Conservation (phyloP, 177 flowering plant genomes). For the Tripterygium wilfordii region DNA sequence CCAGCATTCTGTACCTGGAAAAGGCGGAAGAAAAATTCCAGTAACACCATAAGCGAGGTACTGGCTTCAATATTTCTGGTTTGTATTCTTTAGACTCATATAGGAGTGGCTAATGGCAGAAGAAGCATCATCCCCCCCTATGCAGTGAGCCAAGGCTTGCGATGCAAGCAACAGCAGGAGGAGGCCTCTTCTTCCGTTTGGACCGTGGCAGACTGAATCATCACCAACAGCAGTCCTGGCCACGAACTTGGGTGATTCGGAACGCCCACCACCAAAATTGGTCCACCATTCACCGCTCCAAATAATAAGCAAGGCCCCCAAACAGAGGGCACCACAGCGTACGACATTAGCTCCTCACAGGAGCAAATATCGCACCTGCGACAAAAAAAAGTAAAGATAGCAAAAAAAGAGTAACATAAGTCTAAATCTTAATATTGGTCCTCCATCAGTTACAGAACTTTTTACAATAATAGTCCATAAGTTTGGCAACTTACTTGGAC, state of each 20-base stretch:
- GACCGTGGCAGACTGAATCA: slow-evolving; percentile 74
- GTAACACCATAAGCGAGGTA: slow-evolving; percentile 36
- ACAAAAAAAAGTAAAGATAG: slow-evolving; percentile 60
- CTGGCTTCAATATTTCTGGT: slow-evolving; percentile 25
- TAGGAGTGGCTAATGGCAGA: slow-evolving; percentile 36
- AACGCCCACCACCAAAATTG: slow-evolving; percentile 62
- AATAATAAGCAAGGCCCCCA: slow-evolving; percentile 53
- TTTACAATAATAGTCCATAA: slow-evolving; percentile 15
- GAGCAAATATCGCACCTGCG: slow-evolving; percentile 99
- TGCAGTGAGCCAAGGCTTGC: slow-evolving; percentile 51
- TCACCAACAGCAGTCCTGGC: slow-evolving; percentile 65
- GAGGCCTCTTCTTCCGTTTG: slow-evolving; percentile 59
- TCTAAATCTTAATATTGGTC: slow-evolving; percentile 35
- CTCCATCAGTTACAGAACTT: slow-evolving; percentile 35
- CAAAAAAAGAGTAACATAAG: slow-evolving; percentile 52
- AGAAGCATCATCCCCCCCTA: slow-evolving; percentile 61
- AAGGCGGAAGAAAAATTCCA: slow-evolving; percentile 41
- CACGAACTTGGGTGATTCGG: slow-evolving; percentile 61
- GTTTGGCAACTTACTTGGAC: slow-evolving; percentile 19
- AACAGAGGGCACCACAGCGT: slow-evolving; percentile 74
- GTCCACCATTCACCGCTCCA: slow-evolving; percentile 68
- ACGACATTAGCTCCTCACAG: slow-evolving; percentile 99
- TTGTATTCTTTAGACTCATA: slow-evolving; percentile 25
- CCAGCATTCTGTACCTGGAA: slow-evolving; percentile 82
- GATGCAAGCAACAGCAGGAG: slow-evolving; percentile 75